Evolutionary conservation across 805 yeast species (phyloP).

Genomic region (Kazachstania viticola): DNA sequence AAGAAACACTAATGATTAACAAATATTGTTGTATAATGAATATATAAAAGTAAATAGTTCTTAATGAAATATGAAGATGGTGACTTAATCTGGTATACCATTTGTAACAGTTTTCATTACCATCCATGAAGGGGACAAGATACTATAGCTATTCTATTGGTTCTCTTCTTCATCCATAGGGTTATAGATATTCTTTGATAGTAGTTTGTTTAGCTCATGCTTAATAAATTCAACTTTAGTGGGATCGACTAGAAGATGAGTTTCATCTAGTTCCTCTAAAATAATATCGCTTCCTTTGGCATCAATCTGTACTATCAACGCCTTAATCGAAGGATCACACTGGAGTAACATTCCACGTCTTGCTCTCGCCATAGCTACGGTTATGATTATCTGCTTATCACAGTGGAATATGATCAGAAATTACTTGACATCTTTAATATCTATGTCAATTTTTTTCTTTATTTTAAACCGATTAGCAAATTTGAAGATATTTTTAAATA

Average conservation of each 20-base stretch:
- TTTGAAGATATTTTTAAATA: too few species aligned
- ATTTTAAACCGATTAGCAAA: too few species aligned
- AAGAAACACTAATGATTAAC: too few species aligned
- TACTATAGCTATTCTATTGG: slow-evolving; percentile 9
- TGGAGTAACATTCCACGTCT: slow-evolving; percentile 42
- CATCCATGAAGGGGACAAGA: too few species aligned
- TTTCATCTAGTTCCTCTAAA: slow-evolving; percentile 75
- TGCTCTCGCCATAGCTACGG: slow-evolving; percentile 40
- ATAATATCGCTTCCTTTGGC: slow-evolving; percentile 62
- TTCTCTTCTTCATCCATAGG: slow-evolving; percentile 64
- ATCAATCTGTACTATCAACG: slow-evolving; percentile 76
- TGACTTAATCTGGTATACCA: too few species aligned
- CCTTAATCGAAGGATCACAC: slow-evolving; percentile 88
- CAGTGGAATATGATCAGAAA: too few species aligned
- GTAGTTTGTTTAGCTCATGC: slow-evolving; percentile 57
- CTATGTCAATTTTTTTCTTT: too few species aligned
- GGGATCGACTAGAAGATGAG: slow-evolving; percentile 74
- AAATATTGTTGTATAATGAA: too few species aligned
- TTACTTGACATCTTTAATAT: too few species aligned
- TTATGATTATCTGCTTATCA: too few species aligned
- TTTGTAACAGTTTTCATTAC: too few species aligned
- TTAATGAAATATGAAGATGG: too few species aligned
- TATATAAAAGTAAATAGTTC: background rate
- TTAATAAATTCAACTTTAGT: slow-evolving; percentile 68
- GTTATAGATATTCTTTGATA: slow-evolving; percentile 76